Percentiles rank a stretch among this genome's conserved stretches.
phyloP scores from a whole-genome alignment of 2,329 filamentous ascomycete genomes.

The Aspergillus brasiliensis region DNA sequence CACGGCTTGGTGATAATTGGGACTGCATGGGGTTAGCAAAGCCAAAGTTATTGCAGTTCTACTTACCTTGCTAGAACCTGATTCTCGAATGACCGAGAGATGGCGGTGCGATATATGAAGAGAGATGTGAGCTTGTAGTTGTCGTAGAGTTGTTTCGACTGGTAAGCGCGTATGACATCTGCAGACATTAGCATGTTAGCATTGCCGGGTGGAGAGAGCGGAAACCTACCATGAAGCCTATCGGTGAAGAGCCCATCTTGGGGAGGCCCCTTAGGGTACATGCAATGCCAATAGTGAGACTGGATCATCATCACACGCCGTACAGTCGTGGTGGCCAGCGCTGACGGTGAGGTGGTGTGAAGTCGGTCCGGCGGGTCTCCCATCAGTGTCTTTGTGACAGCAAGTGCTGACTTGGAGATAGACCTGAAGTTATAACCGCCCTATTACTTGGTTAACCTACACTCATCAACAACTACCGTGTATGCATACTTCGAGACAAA shows the following conservation, averaged over 20 bases:
- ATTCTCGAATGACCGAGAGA: slow-evolving; percentile 79
- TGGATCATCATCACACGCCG: slow-evolving; percentile 61
- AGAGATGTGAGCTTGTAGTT: slow-evolving; percentile 78
- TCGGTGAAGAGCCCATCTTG: slow-evolving; percentile 41
- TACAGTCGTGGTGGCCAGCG: slow-evolving; percentile 57
- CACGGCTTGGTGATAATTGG: slow-evolving; percentile 64
- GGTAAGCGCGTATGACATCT: slow-evolving; percentile 77
- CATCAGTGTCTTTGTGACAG: slow-evolving; percentile 91
- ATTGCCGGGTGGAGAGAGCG: no score
- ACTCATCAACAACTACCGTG: no score
- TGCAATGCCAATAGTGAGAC: slow-evolving; percentile 79
- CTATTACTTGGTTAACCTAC: slow-evolving; percentile 26
- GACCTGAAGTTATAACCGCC: slow-evolving; percentile 93
- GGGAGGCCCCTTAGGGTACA: slow-evolving; percentile 65
- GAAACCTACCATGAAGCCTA: slow-evolving; percentile 62
- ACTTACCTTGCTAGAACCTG: slow-evolving; percentile 77
- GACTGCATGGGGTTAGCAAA: slow-evolving; percentile 43
- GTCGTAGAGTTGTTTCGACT: slow-evolving; percentile 70
- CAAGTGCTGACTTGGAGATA: slow-evolving; percentile 88
- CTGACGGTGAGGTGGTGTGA: slow-evolving; percentile 49
- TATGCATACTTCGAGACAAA: slow-evolving; percentile 71
- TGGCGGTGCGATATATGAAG: slow-evolving; percentile 71
- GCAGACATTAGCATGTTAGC: slow-evolving; percentile 11
- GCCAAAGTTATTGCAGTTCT: neutral
- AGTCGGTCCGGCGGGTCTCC: slow-evolving; percentile 79